Base-by-base conservation (phyloP, 495 filamentous ascomycete genomes). In the Hypoxylon subgilvum region DNA sequence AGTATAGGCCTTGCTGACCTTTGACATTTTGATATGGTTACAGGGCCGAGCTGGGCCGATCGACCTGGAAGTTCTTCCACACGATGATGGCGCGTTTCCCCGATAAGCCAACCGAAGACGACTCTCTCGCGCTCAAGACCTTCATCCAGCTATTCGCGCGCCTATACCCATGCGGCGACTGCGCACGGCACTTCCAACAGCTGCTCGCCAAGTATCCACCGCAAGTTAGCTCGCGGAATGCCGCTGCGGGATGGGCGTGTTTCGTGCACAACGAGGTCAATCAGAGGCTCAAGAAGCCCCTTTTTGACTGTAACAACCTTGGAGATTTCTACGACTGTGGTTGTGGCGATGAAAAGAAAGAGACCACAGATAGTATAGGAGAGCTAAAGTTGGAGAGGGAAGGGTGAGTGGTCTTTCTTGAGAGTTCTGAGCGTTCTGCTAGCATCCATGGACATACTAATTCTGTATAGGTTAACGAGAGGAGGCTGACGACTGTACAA, bases 181-280 rank as follows among this genome's bases (percentile, higher is more conserved):
- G 93, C 75, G 93, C 92, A 0, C 75, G 83, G 25, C 93, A 97
- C 72, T 97, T 97, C 76, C 90, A 89, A 54, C 79, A 86, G 55
- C 81, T 97, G 53, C 74, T 98, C 6, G 76, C 76, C 27, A 85
- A 90, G 52, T 97, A 85, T 65, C 94, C 94, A n/a, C 94, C 94
- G 2, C 94, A 98, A 66, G 90, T 92, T 25, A 86, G 87, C 17
- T 89, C 87, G 6, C 84, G 94, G 48, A 89, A 87, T 58, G 83
- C 86, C 0, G 94, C 94, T 1, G 88, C 90, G 0, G 90, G 86
- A 4, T 97, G 94, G 94, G 93, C 87, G 1, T 98, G 94, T 67
- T 89, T 89, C 63, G 88, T 97, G 30, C 94, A 98, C 65, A 98
- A 98, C 63, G 83, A 91, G 66, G 92, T 98, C 50, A 98, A 98